These are phyloP conservation scores for Aspergillus ostianus DNA, from an alignment of 495 filamentous ascomycete genomes.

Conservation along the genomic window DNA sequence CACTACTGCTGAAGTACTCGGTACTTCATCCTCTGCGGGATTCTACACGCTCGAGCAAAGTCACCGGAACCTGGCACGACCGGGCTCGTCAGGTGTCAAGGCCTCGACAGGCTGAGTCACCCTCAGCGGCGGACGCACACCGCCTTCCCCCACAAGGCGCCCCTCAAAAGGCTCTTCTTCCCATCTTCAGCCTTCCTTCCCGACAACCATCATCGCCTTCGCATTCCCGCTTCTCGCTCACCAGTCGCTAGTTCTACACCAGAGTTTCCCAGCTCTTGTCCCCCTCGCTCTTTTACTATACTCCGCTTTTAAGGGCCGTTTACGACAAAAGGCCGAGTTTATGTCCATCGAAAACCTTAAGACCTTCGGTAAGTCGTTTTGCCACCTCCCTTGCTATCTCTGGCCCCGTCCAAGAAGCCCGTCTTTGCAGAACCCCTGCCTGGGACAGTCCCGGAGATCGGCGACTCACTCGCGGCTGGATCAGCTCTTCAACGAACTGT, in stretches of 20 bases:
- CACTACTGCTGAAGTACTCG: too few relatives aligned
- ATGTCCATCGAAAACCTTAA: conserved; percentile 99
- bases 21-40: too few relatives aligned
- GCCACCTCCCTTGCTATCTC: conserved; percentile 25
- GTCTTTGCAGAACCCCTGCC: not conserved
- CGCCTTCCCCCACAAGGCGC: conserved; percentile 40
- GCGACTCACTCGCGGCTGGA: too few relatives aligned
- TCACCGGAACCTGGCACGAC: not conserved
- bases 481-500: not conserved
- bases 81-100: not conserved
- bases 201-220: conserved; percentile 18
- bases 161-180: conserved; percentile 47
- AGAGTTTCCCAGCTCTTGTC: conserved; percentile 31
- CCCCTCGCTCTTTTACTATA: conserved; percentile 30
- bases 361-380: conserved; percentile 81
- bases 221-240: conserved; percentile 11
- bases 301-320: conserved; percentile 45
- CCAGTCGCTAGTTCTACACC: conserved; percentile 22
- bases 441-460: not conserved
- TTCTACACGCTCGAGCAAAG: not conserved
- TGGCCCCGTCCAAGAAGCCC: not conserved
- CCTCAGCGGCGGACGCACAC: conserved; percentile 37
- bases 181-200: conserved; percentile 30
- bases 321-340: conserved; percentile 66
- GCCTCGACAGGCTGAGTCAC: conserved; percentile 18